Percentiles rank a stretch among this genome's conserved stretches.
These are phyloP conservation scores for Corchorus capsularis DNA, from an alignment of 345 rosid genomes.

Conservation along the genomic window DNA sequence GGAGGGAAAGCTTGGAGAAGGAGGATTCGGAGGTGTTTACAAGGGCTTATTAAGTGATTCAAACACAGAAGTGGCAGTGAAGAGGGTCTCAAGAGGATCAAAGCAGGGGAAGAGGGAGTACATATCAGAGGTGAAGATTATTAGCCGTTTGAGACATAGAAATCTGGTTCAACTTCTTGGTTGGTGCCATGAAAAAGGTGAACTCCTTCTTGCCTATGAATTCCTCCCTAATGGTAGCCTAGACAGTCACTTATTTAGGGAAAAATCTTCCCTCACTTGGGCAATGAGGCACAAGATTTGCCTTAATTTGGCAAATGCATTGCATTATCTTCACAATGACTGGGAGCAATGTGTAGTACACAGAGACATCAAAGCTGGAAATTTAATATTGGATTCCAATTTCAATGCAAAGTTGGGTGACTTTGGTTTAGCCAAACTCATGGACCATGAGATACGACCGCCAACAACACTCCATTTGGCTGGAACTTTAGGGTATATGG, in stretches of 20 bases:
- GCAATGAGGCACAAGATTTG: conserved; percentile 41
- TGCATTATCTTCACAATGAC: conserved; percentile 56
- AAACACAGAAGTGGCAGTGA: conserved; percentile 47
- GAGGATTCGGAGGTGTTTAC: conserved; percentile 62
- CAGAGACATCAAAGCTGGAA: conserved; percentile 53
- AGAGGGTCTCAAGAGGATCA: conserved; percentile 47
- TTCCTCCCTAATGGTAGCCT: conserved; percentile 58
- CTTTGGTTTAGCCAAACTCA: conserved; percentile 47
- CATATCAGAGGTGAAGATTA: conserved; percentile 51
- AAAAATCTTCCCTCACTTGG: conserved; percentile 28
- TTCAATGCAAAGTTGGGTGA: conserved; percentile 56
- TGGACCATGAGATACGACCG: conserved; percentile 38
- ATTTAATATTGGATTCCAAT: conserved; percentile 51
- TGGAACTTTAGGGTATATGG: conserved; percentile 53
- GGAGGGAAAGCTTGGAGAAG: conserved; percentile 52
- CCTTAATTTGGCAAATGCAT: conserved; percentile 44
- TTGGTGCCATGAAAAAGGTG: conserved; percentile 56
- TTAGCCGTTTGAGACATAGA: conserved; percentile 51
- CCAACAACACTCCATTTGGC: conserved; percentile 37
- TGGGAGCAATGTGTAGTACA: conserved; percentile 59
- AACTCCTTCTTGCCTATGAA: conserved; percentile 55
- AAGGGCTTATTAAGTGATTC: conserved; percentile 40
- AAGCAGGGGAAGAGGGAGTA: conserved; percentile 49
- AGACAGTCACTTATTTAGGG: conserved; percentile 45
- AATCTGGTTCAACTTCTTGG: conserved; percentile 59